Evolutionary conservation across 2,329 filamentous ascomycete species (phyloP).

Genomic region (Capronia coronata): DNA sequence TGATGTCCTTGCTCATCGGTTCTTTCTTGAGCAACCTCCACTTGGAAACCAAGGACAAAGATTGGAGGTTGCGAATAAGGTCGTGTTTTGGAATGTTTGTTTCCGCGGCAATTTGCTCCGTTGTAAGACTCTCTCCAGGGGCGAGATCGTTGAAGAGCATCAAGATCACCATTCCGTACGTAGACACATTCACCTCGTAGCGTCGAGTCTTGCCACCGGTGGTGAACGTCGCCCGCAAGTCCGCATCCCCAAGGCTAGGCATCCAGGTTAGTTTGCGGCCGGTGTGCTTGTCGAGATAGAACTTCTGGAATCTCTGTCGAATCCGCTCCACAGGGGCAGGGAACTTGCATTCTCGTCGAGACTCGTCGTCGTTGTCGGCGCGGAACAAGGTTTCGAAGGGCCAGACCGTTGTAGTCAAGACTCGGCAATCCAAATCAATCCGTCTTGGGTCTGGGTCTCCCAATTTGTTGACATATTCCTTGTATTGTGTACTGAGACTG

Average conservation of each 20-base stretch:
- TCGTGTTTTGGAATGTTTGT: conserved; percentile 73
- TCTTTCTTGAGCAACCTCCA: conserved; percentile 74
- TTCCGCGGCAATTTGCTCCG: conserved; percentile 72
- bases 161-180: conserved; percentile 84
- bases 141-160: conserved; percentile 78
- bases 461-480: conserved; percentile 57
- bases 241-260: conserved; percentile 69
- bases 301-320: conserved; percentile 79
- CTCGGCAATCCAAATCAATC: conserved; percentile 74
- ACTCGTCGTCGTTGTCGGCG: conserved; percentile 45
- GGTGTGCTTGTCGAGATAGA: conserved; percentile 79
- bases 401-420: conserved; percentile 93
- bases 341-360: conserved; percentile 57
- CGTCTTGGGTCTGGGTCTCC: conserved; percentile 54
- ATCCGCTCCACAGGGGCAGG: conserved; percentile 67
- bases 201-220: conserved; percentile 65
- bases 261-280: conserved; percentile 85
- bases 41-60: conserved; percentile 75
- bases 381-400: conserved; percentile 77
- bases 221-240: conserved; percentile 74
- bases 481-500: conserved; percentile 73
- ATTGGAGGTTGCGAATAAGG: conserved; percentile 69
- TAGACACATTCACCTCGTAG: conserved; percentile 88
- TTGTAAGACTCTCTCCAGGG: conserved; percentile 46
- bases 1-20: conserved; percentile 70